Percentiles rank a stretch among this genome's conserved stretches.
phyloP scores from a whole-genome alignment of 495 filamentous ascomycete species.

The Penicillium silybi region DNA sequence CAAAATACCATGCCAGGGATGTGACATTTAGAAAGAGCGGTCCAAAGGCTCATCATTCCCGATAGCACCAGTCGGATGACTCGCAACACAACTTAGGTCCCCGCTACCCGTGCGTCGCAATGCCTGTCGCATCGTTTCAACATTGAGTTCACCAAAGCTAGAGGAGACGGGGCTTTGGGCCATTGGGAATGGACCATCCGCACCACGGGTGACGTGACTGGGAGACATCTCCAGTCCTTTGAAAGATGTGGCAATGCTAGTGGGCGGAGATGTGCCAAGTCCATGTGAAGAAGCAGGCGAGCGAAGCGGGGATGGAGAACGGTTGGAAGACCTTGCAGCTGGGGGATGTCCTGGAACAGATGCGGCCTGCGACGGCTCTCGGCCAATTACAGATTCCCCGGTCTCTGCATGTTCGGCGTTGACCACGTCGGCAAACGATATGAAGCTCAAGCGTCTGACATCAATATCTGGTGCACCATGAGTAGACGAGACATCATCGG shows the following conservation, averaged over 20 bases:
- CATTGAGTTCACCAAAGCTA: slow-evolving; percentile 58
- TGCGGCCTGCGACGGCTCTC: slow-evolving; percentile 59
- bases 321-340: slow-evolving; percentile 49
- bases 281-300: slow-evolving; percentile 66
- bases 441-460: slow-evolving; percentile 81
- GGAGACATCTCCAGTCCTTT: slow-evolving; percentile 64
- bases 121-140: slow-evolving; percentile 90
- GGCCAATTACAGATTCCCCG: slow-evolving; percentile 21
- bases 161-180: slow-evolving; percentile 45
- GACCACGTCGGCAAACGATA: slow-evolving; percentile 93
- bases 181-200: slow-evolving; percentile 22
- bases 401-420: slow-evolving; percentile 70
- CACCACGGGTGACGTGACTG: slow-evolving; percentile 27
- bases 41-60: slow-evolving; percentile 33
- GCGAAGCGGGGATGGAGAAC: slow-evolving; percentile 69
- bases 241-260: slow-evolving; percentile 61
- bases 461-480: slow-evolving; percentile 64
- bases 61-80: slow-evolving; percentile 59
- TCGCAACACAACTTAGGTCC: slow-evolving; percentile 62
- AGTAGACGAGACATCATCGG: slow-evolving; percentile 55
- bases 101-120: slow-evolving; percentile 67
- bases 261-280: slow-evolving; percentile 60
- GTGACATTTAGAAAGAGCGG: slow-evolving; percentile 19
- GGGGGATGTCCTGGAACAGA: slow-evolving; percentile 37
- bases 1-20: neutral